A percentile compares a stretch with the other conserved stretches of the same genome.
phyloP scores from a whole-genome alignment of 805 yeast species.

The Yamadazyma philogaea region DNA sequence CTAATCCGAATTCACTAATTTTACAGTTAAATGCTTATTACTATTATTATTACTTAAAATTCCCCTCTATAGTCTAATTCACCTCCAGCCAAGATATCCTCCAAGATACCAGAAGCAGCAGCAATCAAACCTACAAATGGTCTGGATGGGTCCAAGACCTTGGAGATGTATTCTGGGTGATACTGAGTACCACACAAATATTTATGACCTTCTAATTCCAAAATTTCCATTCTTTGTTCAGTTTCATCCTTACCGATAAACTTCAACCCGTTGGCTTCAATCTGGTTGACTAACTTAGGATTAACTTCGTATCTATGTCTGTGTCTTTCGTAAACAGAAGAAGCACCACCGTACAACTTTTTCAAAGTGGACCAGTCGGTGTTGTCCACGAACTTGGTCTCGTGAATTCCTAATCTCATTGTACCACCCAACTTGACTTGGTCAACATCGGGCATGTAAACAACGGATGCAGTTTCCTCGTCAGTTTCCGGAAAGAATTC shows the following conservation, averaged over 20 bases:
- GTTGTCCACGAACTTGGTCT: conserved; percentile 72
- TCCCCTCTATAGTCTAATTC: conserved; percentile 45
- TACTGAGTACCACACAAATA: conserved; percentile 94
- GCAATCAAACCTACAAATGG: conserved; percentile 97
- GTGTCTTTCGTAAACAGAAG: conserved; percentile 83
- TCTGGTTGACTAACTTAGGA: conserved; percentile 67
- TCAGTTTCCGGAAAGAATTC: conserved; percentile 70
- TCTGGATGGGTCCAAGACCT: conserved; percentile 93
- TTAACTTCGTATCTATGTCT: conserved; percentile 98
- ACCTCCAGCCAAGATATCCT: conserved; percentile 51
- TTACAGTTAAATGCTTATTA: not conserved
- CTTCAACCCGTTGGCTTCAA: conserved; percentile 76
- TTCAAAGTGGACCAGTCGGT: conserved; percentile 69
- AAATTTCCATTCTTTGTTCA: conserved; percentile 88
- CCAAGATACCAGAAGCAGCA: conserved; percentile 83
- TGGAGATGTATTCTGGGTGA: conserved; percentile 96
- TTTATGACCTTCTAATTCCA: conserved; percentile 84
- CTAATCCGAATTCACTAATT: not conserved
- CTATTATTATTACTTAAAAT: conserved; percentile 21
- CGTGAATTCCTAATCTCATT: conserved; percentile 95
- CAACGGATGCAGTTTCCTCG: conserved; percentile 70
- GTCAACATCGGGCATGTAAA: conserved; percentile 98
- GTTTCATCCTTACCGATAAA: conserved; percentile 94
- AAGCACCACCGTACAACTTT: conserved; percentile 71
- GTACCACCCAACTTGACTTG: conserved; percentile 97